Base-by-base conservation (phyloP, 83 land plant genomes). In the Diphasiastrum complanatum region DNA sequence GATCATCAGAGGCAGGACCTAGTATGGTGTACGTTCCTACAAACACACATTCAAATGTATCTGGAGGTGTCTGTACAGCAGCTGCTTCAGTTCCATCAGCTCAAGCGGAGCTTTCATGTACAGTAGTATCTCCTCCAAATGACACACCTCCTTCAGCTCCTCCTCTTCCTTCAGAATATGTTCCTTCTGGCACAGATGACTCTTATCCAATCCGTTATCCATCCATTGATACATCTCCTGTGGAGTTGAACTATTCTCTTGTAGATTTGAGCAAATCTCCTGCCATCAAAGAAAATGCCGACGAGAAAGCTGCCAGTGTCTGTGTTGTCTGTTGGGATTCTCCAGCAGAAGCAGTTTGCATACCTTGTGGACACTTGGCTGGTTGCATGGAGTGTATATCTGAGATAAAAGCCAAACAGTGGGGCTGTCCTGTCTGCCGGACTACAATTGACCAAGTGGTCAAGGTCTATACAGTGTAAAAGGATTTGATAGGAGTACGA, bases 81-180 rank as follows among this genome's bases (percentile, higher is more conserved):
- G 23, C 27, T 6, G 19, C 60, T 24, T 60, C 61, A 0, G n/a
- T 20, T 29, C 55, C 33, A 20, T 4, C 57, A 14, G 14, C 60
- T 35, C 40, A 14, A 32, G 24, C 30, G 22, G 60, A 4, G 6
- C 60, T 4, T 1, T 52, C 68, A 24, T 4, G 59, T 23, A 27
- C 28, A 53, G 43, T 16, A 16, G 43, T 24, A 6, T 18, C 51
- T 18, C 23, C n/a, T 18, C 23, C n/a, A n/a, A n/a, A n/a, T n/a
- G n/a, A n/a, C n/a, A n/a, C 62, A 5, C 3, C 32, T 31, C 85
- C 88, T 60, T 83, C 89, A 43, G 97, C 93, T 49, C 97, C 93
- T 33, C 83, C 81, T 36, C 30, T 83, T 27, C 64, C 69, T 1
- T 71, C 38, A 51, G 80, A 75, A n/a, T 18, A 66, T 55, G 92